Evolutionary conservation across 257 asterid species (phyloP).

Genomic region (Solanum piurae): DNA sequence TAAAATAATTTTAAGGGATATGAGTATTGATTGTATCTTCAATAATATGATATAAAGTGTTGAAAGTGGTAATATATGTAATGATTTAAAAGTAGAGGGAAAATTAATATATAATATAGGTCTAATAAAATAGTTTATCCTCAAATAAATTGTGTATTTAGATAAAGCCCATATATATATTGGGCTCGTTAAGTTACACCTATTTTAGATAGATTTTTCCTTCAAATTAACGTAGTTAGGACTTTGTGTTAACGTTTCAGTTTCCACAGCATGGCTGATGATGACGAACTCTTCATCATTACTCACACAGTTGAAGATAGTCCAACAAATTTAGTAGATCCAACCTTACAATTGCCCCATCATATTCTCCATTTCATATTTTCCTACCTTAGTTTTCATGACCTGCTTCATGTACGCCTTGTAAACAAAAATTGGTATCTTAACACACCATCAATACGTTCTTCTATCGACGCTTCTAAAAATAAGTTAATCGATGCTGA

Average conservation of each 20-base stretch:
- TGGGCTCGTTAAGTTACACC: neutral
- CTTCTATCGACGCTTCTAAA: neutral
- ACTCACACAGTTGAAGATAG: neutral
- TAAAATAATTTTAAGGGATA: too few relatives aligned
- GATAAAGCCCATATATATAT: too few relatives aligned
- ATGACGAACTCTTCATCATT: neutral
- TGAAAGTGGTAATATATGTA: too few relatives aligned
- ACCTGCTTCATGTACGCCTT: neutral
- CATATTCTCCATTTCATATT: neutral
- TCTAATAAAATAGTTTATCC: too few relatives aligned
- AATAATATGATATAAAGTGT: too few relatives aligned
- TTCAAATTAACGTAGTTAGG: neutral
- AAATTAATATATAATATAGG: too few relatives aligned
- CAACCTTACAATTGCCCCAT: neutral
- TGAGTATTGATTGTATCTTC: too few relatives aligned
- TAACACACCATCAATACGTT: neutral
- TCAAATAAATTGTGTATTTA: neutral
- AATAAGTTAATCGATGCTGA: neutral
- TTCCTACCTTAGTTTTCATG: neutral
- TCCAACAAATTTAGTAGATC: neutral
- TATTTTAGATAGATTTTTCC: too few relatives aligned
- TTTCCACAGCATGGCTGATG: neutral
- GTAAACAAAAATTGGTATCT: neutral
- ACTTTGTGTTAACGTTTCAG: neutral
- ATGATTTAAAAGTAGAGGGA: too few relatives aligned